phyloP scores from a whole-genome alignment of 2,329 filamentous ascomycete genomes.

The Colletotrichum liriopes region DNA sequence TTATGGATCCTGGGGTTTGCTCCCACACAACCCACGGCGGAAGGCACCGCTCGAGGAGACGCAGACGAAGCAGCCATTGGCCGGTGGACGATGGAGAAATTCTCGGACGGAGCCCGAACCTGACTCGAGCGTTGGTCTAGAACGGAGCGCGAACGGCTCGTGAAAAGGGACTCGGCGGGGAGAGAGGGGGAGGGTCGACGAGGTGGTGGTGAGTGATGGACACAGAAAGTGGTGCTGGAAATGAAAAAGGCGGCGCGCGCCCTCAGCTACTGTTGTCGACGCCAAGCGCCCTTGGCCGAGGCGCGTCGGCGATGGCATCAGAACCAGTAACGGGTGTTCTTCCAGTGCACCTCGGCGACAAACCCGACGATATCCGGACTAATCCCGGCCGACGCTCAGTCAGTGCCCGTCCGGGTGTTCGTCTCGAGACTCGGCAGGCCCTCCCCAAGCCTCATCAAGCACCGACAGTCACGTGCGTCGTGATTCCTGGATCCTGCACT shows the following conservation, averaged over 20 bases:
- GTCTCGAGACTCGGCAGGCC: background rate
- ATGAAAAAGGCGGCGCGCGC: too few relatives aligned
- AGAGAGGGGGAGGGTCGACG: background rate
- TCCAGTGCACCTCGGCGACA: background rate
- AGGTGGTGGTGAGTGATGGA: background rate
- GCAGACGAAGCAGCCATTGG: constrained; percentile 11
- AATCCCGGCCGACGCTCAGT: background rate
- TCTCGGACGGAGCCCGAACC: constrained; percentile 35
- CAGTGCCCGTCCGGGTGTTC: constrained; percentile 5
- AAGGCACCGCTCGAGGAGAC: constrained; percentile 4
- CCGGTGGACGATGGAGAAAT: constrained; percentile 25
- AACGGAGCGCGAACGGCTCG: constrained; percentile 22
- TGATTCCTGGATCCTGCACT: background rate
- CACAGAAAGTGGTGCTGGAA: background rate
- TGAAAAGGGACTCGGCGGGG: background rate
- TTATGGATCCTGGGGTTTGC: constrained; percentile 31
- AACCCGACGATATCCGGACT: background rate
- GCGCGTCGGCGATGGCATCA: background rate
- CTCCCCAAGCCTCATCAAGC: background rate
- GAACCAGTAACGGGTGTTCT: background rate
- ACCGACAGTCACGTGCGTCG: background rate
- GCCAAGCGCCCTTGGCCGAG: background rate
- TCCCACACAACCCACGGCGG: constrained; percentile 6
- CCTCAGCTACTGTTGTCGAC: background rate
- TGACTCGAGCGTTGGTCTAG: constrained; percentile 38